Conservation (phyloP, 163 green algal genomes). For the Scenedesmus sp. region DNA sequence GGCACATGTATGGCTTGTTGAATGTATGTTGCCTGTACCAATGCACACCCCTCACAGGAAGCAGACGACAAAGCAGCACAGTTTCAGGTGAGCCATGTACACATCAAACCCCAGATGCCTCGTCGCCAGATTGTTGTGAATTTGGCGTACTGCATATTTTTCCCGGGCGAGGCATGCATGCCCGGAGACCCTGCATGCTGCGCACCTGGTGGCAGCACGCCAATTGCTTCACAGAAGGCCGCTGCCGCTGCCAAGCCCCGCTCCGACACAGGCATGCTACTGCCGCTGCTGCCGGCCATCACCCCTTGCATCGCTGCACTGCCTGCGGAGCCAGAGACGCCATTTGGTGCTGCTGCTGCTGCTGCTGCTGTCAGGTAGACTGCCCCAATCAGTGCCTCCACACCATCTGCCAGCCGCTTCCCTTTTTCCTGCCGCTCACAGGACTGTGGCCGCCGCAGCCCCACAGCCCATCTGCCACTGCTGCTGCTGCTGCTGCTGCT, state of each 20-base stretch:
- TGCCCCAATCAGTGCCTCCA: slow-evolving; percentile 49
- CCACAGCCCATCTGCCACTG: neutral
- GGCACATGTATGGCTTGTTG: too few species aligned
- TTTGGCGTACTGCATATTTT: too few species aligned
- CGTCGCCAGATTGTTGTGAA: too few species aligned
- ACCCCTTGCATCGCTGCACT: neutral
- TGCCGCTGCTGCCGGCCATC: neutral
- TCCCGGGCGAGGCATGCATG: neutral
- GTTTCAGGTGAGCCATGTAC: too few species aligned
- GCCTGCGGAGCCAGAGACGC: too few species aligned
- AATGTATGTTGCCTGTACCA: neutral
- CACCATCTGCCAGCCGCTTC: slow-evolving; percentile 42
- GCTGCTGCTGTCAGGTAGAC: slow-evolving; percentile 39
- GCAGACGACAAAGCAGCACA: neutral
- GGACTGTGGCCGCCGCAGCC: neutral
- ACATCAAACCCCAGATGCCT: too few species aligned
- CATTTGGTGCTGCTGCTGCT: neutral
- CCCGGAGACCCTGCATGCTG: neutral
- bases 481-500: slow-evolving; percentile 5
- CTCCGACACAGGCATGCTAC: neutral
- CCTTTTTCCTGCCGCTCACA: neutral
- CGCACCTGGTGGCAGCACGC: slow-evolving; percentile 44
- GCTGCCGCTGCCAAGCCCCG: slow-evolving; percentile 28
- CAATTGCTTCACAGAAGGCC: slow-evolving; percentile 28
- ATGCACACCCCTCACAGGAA: neutral